A percentile compares a stretch with the other conserved stretches of the same genome.
These are phyloP conservation scores for Ganoderma meredithae DNA, from an alignment of 1,284 basidiomycete species.

Conservation along the genomic window DNA sequence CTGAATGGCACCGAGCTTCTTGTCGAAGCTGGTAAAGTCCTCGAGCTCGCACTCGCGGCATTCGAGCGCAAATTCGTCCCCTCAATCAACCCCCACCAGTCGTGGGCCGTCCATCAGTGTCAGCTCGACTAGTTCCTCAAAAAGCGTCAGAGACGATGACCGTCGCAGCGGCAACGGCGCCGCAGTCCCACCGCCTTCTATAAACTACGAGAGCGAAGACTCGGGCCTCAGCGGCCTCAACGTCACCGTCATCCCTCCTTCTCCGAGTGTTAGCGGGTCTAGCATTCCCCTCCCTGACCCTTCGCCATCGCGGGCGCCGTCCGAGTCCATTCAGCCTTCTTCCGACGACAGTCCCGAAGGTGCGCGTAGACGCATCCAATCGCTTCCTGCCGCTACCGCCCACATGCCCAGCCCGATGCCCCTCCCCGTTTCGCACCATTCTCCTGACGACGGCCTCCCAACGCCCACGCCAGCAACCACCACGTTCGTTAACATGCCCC, in stretches of 20 bases:
- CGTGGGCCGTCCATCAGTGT: conserved; percentile 37
- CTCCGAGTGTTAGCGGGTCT: conserved; percentile 47
- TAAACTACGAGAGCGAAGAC: conserved; percentile 35
- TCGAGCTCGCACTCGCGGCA: conserved; percentile 32
- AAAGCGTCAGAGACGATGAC: conserved; percentile 14
- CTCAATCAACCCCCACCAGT: conserved; percentile 27
- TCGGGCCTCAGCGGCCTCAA: conserved; percentile 56
- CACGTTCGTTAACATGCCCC: conserved; percentile 31
- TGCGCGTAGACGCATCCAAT: conserved; percentile 32
- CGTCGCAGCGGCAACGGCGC: conserved; percentile 6
- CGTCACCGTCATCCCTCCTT: conserved; percentile 65
- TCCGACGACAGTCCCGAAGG: conserved; percentile 18
- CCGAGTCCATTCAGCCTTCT: conserved; percentile 11
- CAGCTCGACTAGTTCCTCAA: conserved; percentile 29
- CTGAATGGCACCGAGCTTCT: conserved; percentile 45
- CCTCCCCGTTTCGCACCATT: conserved; percentile 23
- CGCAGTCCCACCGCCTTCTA: conserved; percentile 21
- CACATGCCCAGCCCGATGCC: conserved; percentile 1
- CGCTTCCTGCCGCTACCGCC: conserved; percentile 27
- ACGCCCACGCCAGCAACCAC: conserved; percentile 44
- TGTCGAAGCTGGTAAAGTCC: conserved; percentile 47
- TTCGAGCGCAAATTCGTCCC: conserved; percentile 35
- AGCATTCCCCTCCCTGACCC: conserved; percentile 30
- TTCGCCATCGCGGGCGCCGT: conserved; percentile 13
- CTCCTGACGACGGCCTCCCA: conserved; percentile 38